Evolutionary conservation across 306 rosid genomes (phyloP), one percentile per base, ranked within the genome.

Genomic region (Arachis hypogaea): DNA sequence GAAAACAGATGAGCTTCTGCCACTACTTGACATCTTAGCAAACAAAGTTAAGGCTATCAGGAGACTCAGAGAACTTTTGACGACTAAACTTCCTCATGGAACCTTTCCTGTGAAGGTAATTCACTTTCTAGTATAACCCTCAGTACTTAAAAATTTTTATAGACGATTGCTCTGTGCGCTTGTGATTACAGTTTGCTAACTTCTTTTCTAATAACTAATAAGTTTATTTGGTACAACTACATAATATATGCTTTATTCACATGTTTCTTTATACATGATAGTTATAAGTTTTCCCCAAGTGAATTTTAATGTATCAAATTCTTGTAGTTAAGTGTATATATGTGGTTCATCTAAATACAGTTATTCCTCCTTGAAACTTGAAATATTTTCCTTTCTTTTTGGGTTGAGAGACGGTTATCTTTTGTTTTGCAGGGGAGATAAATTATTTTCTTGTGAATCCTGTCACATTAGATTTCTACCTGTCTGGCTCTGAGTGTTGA

Each of bases 31-130:
- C 82, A 95, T 95, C 84, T 85, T 95, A 78, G 98, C 98, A 12
- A 92, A 92, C 89, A 95, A 95, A 86, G 96, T 95, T 74, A 95
- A 95, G 90, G 99, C 99, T 64, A 82, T 95, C 67, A 82, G 99
- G 87, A 85, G 99, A 86, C 89, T 95, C 51, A 83, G 98, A 84
- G 99, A 95, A 78, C 97, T 95, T 85, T 83, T 95, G 89, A 95
- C 99, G 9, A 95, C 99, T 45, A 95, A 95, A 87, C 85, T 95
- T 50, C 99, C 99, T 52, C 86, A 68, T 63, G 97, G 98, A 69
- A 95, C 99, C 30, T 95, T 95, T 74, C 99, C 99, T 40, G 97
- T 88, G 65, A 89, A 95, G 99, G 99, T 95, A 83, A 77, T 38
- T 38, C 59, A 16, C 70, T 38, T 58, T 40, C 65, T 63, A 41